These are phyloP conservation scores for Phytopythium ostracodes DNA, from an alignment of 352 stramenopile species.

Conservation along the genomic window DNA sequence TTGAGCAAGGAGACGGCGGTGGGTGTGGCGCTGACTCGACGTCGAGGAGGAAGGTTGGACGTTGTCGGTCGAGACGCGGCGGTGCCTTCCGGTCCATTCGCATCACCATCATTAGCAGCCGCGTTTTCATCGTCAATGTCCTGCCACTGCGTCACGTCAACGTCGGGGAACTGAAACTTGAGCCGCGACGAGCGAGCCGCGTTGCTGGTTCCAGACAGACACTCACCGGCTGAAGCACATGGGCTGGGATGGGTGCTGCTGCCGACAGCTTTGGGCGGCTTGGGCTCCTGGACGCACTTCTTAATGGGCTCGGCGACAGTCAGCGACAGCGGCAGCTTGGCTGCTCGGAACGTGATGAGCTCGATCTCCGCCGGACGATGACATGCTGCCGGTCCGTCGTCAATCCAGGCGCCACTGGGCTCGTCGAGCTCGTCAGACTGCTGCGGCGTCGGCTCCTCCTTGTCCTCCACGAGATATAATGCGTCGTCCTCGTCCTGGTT, in stretches of 20 bases:
- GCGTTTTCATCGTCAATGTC: slow-evolving; percentile 13
- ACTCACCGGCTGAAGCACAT: background rate
- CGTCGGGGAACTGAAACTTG: slow-evolving; percentile 66
- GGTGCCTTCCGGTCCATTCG: background rate
- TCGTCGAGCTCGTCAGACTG: background rate
- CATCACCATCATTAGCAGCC: background rate
- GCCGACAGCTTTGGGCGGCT: slow-evolving; percentile 23
- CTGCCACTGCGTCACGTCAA: slow-evolving; percentile 25
- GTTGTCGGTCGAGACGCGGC: background rate
- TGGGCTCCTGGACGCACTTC: slow-evolving; percentile 41
- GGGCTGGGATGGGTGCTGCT: background rate
- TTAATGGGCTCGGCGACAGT: slow-evolving; percentile 26
- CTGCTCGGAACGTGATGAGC: background rate
- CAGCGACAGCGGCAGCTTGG: slow-evolving; percentile 21
- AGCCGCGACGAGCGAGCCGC: slow-evolving; percentile 15
- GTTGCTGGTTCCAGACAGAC: slow-evolving; percentile 7
- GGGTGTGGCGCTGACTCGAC: background rate
- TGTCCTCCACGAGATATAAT: background rate
- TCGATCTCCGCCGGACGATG: background rate
- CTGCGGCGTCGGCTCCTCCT: background rate
- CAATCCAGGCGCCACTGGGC: background rate
- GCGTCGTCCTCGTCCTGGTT: slow-evolving; percentile 44
- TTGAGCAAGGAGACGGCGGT: slow-evolving; percentile 11
- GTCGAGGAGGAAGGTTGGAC: background rate
- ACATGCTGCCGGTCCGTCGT: background rate